These are phyloP conservation scores for Nicotiana noctiflora DNA, from an alignment of 257 asterid genomes.

Conservation along the genomic window DNA sequence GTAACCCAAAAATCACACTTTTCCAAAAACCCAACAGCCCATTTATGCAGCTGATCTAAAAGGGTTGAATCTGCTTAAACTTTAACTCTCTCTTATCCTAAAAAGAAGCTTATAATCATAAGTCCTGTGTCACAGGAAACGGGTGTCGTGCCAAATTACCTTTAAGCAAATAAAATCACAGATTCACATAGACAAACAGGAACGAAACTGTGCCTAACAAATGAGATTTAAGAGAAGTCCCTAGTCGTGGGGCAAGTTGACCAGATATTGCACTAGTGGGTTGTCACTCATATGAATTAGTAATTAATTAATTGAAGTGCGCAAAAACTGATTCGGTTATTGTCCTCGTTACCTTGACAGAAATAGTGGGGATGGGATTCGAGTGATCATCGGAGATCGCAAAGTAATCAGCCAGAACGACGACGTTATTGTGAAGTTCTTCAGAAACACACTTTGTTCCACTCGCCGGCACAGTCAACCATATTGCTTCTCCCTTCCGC, in stretches of 20 bases:
- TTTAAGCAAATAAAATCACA: neutral
- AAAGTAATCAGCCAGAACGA: conserved; percentile 78
- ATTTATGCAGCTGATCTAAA: neutral
- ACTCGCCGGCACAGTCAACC: conserved; percentile 64
- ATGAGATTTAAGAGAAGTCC: neutral
- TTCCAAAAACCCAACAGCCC: neutral
- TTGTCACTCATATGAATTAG: neutral
- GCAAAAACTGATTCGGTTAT: no score
- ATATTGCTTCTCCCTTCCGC: conserved; percentile 45
- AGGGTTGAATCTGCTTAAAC: neutral
- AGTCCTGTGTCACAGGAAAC: neutral
- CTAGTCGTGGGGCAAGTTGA: neutral
- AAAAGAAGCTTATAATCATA: no score
- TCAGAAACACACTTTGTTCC: conserved; percentile 89
- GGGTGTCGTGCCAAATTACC: neutral
- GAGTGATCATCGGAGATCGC: conserved; percentile 63
- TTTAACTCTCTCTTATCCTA: neutral
- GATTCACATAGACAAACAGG: neutral
- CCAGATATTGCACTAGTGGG: neutral
- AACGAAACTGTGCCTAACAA: neutral
- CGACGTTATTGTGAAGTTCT: conserved; percentile 77
- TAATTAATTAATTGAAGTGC: neutral
- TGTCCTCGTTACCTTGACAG: conserved; percentile 47
- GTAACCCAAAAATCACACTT: neutral
- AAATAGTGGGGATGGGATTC: conserved; percentile 57